These are phyloP conservation scores for Diutina ranongensis DNA, from an alignment of 1,139 yeast genomes.

Conservation along the genomic window DNA sequence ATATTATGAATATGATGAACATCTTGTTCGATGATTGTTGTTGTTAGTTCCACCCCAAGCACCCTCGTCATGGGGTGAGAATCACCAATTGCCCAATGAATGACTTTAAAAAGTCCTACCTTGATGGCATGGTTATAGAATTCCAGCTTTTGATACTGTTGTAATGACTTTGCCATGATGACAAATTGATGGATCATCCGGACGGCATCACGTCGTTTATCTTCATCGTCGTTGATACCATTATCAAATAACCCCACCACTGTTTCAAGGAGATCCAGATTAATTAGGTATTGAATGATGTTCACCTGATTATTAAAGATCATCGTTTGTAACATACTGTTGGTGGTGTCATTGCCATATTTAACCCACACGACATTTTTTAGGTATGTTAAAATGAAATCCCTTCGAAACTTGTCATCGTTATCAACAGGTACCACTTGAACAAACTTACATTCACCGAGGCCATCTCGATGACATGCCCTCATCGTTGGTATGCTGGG, in stretches of 20 bases:
- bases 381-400: slow-evolving; percentile 66
- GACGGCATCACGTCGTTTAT: slow-evolving; percentile 57
- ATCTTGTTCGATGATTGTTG: slow-evolving; percentile 77
- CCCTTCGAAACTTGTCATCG: slow-evolving; percentile 44
- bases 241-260: slow-evolving; percentile 43
- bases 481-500: slow-evolving; percentile 71
- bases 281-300: slow-evolving; percentile 56
- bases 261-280: slow-evolving; percentile 35
- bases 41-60: slow-evolving; percentile 72
- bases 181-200: slow-evolving; percentile 73
- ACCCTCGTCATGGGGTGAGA: slow-evolving; percentile 42
- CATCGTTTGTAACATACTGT: slow-evolving; percentile 50
- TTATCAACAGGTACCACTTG: slow-evolving; percentile 30
- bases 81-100: slow-evolving; percentile 61
- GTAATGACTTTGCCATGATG: slow-evolving; percentile 60
- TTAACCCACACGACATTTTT: slow-evolving; percentile 82
- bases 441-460: slow-evolving; percentile 49
- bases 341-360: slow-evolving; percentile 68
- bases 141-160: slow-evolving; percentile 47
- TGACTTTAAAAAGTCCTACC: slow-evolving; percentile 58
- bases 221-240: not conserved
- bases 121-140: slow-evolving; percentile 56
- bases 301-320: slow-evolving; percentile 62
- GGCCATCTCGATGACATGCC: slow-evolving; percentile 65
- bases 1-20: slow-evolving; percentile 33